Conservation (phyloP, 1,284 basidiomycete species). For the Tilletia walkeri region DNA sequence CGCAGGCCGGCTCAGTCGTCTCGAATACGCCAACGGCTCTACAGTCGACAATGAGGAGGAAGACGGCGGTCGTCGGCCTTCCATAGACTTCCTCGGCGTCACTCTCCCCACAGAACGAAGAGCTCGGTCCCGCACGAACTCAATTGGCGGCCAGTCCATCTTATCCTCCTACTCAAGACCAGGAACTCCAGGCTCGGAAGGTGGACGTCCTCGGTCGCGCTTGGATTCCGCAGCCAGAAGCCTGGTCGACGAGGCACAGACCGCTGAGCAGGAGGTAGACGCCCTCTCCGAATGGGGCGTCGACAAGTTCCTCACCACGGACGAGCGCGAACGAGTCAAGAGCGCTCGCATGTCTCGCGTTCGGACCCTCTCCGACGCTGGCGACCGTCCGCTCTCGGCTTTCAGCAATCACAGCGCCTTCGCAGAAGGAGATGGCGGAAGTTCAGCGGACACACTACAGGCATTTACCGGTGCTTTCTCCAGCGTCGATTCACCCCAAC, state of each 20-base stretch:
- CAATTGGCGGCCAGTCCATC: background rate
- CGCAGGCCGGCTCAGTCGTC: constrained; percentile 1
- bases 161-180: background rate
- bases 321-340: constrained; percentile 31
- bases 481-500: background rate
- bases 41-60: background rate
- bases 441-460: no score
- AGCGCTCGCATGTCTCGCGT: background rate
- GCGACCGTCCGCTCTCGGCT: background rate
- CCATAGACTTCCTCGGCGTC: constrained; percentile 47
- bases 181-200: background rate
- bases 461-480: background rate
- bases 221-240: background rate
- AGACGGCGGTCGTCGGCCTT: constrained; percentile 25
- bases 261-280: constrained; percentile 23
- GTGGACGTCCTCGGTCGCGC: background rate
- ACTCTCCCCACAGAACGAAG: constrained; percentile 37
- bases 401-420: background rate
- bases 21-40: background rate
- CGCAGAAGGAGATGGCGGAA: background rate
- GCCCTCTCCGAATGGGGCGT: constrained; percentile 43
- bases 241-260: constrained; percentile 18
- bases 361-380: background rate
- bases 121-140: constrained; percentile 25
- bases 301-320: constrained; percentile 45